phyloP scores from a whole-genome alignment of 2,329 filamentous ascomycete species.

The Arachnopeziza araneosa region DNA sequence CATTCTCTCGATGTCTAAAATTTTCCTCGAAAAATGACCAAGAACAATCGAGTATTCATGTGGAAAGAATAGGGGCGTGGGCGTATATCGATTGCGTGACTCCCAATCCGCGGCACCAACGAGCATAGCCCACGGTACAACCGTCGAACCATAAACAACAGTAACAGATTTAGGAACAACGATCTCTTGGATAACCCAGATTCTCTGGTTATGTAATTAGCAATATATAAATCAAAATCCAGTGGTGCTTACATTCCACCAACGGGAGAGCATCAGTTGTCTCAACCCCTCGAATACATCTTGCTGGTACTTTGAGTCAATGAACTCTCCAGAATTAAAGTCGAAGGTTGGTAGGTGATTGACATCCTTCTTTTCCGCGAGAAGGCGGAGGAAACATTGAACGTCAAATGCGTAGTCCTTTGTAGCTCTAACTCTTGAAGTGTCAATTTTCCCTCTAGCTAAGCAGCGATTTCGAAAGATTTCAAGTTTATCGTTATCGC shows the following conservation, averaged over 20 bases:
- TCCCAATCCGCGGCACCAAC: not conserved
- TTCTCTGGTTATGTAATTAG: not conserved
- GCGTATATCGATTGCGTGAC: not conserved
- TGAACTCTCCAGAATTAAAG: not conserved
- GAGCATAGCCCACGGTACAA: not conserved
- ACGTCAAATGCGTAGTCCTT: not conserved
- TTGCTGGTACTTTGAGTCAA: not conserved
- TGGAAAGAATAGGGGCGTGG: not conserved
- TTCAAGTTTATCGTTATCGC: not conserved
- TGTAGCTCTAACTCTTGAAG: not conserved
- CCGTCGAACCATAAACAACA: not conserved
- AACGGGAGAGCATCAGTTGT: not conserved
- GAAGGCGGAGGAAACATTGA: not conserved
- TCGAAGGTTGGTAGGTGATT: not conserved
- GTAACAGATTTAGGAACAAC: not conserved
- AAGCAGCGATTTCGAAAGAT: not conserved
- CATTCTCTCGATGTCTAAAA: not conserved
- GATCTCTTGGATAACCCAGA: constrained; percentile 1
- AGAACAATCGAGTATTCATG: not conserved
- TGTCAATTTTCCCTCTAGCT: not conserved
- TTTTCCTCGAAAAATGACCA: not conserved
- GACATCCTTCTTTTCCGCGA: not conserved
- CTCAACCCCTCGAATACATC: not conserved
- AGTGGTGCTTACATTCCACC: not conserved
- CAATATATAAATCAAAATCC: not conserved